These are phyloP conservation scores for Trichoderma oligosporum DNA, from an alignment of 2,329 filamentous ascomycete genomes.

Conservation along the genomic window DNA sequence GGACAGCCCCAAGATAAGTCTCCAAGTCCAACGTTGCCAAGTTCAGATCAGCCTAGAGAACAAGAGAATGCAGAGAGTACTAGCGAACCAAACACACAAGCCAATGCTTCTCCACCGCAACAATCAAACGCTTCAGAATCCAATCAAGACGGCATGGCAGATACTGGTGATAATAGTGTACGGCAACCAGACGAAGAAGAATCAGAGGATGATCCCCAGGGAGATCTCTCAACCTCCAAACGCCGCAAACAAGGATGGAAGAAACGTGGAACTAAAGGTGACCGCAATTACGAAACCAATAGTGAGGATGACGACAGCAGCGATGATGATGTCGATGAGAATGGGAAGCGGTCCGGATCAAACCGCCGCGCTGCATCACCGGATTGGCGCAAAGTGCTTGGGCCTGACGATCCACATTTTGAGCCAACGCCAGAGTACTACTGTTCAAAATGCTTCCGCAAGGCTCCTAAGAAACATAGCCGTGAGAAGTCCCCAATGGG, in stretches of 20 bases:
- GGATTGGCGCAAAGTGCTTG: conserved; percentile 28
- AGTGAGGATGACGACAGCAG: conserved; percentile 7
- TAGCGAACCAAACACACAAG: neutral
- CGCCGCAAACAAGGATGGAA: neutral
- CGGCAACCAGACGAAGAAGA: neutral
- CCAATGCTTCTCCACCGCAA: too few species aligned
- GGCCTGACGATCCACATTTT: conserved; percentile 25
- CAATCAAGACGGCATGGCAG: neutral
- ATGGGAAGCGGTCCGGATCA: neutral
- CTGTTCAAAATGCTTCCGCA: conserved; percentile 34
- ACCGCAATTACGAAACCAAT: neutral
- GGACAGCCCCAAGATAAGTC: too few species aligned
- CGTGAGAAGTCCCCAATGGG: conserved; percentile 21
- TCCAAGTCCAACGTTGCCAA: neutral
- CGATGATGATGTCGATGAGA: conserved; percentile 17
- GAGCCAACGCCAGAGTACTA: conserved; percentile 30
- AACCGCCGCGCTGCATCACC: conserved; percentile 25
- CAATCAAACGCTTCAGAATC: neutral
- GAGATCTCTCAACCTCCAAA: conserved; percentile 16
- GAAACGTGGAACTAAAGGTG: neutral
- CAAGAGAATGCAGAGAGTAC: neutral
- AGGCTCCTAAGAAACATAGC: conserved; percentile 28
- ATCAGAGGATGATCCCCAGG: neutral
- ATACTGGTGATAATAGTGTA: neutral
- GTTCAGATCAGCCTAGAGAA: neutral